A percentile compares a stretch with the other conserved stretches of the same genome.
These are phyloP conservation scores for Lathyrus sativus DNA, from an alignment of 306 rosid genomes.

Conservation along the genomic window DNA sequence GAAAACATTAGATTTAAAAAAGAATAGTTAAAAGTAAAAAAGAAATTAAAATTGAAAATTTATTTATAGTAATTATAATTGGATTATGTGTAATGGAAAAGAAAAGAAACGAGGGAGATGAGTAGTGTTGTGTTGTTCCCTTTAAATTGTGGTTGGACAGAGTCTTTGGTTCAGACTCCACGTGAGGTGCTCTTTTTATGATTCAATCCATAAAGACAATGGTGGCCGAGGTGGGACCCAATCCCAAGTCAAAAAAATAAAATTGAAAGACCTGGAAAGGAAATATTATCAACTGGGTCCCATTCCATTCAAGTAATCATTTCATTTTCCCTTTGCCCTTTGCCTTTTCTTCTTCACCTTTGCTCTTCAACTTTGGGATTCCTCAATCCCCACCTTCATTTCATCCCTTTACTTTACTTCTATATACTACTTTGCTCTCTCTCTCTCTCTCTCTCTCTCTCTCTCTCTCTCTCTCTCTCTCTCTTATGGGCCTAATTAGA, in stretches of 20 bases:
- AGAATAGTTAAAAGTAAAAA: constrained; percentile 1
- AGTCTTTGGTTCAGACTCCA: constrained; percentile 94
- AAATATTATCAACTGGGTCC: constrained; percentile 70
- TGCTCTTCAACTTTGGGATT: constrained; percentile 64
- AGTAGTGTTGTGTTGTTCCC: constrained; percentile 22
- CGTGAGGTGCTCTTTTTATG: constrained; percentile 99
- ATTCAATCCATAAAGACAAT: constrained; percentile 93
- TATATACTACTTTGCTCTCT: background rate
- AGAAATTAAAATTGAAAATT: background rate
- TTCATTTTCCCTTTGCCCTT: constrained; percentile 57
- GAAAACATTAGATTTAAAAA: constrained; percentile 1
- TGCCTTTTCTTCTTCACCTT: constrained; percentile 69
- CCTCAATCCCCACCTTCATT: constrained; percentile 38
- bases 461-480: background rate
- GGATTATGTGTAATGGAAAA: background rate
- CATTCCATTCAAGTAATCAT: constrained; percentile 78
- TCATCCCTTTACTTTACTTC: background rate
- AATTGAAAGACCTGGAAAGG: constrained; percentile 69
- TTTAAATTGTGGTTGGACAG: constrained; percentile 89
- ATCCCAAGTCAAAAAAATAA: constrained; percentile 81
- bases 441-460: too few relatives aligned
- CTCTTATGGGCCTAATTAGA: constrained; percentile 3
- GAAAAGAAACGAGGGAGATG: constrained; percentile 3
- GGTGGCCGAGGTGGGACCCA: constrained; percentile 89
- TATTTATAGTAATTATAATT: background rate